Evolutionary conservation across 495 filamentous ascomycete genomes (phyloP).

Genomic region (Cercophora scortea): DNA sequence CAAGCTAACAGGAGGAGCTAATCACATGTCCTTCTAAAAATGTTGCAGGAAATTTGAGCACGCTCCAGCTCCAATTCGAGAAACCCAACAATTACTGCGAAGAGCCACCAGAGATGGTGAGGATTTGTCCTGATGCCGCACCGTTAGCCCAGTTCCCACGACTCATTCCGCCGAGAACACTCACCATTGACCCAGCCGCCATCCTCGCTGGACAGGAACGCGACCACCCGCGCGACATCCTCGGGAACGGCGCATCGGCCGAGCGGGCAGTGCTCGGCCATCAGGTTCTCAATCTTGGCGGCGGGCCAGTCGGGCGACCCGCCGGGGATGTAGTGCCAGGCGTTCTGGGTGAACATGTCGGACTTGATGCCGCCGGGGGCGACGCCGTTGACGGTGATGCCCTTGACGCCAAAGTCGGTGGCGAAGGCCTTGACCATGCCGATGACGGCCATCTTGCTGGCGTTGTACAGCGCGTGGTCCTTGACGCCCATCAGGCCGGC

Average conservation of each 20-base stretch:
- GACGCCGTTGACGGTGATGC: constrained; percentile 70
- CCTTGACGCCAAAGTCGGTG: constrained; percentile 61
- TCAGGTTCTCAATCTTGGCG: constrained; percentile 26
- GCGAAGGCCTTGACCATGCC: constrained; percentile 71
- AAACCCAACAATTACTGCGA: constrained; percentile 16
- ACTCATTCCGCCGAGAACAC: constrained; percentile 1
- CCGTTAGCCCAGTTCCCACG: neutral
- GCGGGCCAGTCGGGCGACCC: constrained; percentile 17
- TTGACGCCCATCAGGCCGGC: constrained; percentile 51
- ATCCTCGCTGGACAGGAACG: constrained; percentile 49
- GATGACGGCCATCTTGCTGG: constrained; percentile 69
- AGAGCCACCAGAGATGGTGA: constrained; percentile 29
- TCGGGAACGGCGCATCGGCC: constrained; percentile 40
- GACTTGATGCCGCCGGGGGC: constrained; percentile 72
- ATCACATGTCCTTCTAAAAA: too few species aligned
- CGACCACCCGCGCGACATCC: constrained; percentile 51
- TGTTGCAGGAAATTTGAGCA: too few species aligned
- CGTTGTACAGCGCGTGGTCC: constrained; percentile 69
- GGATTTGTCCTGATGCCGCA: constrained; percentile 16
- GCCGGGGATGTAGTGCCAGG: constrained; percentile 56
- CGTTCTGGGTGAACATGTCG: constrained; percentile 66
- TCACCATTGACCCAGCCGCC: constrained; percentile 55
- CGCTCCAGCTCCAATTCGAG: too few species aligned
- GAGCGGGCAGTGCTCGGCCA: constrained; percentile 27
- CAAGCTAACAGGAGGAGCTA: too few species aligned